Base-by-base conservation (phyloP, 2,329 filamentous ascomycete genomes). In the Colletotrichum cereale region DNA sequence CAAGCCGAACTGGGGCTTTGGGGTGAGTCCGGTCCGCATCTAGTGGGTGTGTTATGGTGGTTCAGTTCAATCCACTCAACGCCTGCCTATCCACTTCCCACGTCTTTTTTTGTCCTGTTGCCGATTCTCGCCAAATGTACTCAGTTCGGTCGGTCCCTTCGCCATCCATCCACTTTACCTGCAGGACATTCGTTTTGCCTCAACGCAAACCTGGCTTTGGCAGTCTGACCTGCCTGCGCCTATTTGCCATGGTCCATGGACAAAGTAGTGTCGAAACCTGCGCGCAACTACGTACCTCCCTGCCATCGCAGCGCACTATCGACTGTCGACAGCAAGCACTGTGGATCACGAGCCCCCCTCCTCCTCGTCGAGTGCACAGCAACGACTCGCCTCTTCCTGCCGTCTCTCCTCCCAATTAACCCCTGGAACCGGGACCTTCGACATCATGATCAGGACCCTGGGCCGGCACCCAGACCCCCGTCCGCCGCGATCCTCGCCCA, bases 371-470 rank as follows among this genome's bases (percentile, higher is more conserved):
- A 63, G 16, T 50, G 48, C 61, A 63, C 24, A 42, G 36, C 48
- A 52, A 42, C 61, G 48, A 48, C 48, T 53, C 61, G 18, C 29
- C 31, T 44, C 29, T 55, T 56, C 38, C 40, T 40, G 44, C 64
- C 56, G 29, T n/a, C 47, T 57, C 62, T 48, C 55, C 50, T 63
- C 34, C n/a, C 64, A 42, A 61, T 57, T 47, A 60, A 60, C 67
- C 56, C 42, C 57, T 38, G 38, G 50, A 50, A 31, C 63, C 64
- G 34, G 57, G 42, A 57, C n/a, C 56, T 55, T 71, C 64, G 53
- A 68, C 68, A 63, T 68, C 57, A 55, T 63, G 68, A 60, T 48
- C 40, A 71, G 64, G 68, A 68, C 68, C 68, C 68, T 71, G 58
- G 68, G 47, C 64, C 64, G 58, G 65, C 56, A 68, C 52, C 36